Conservation (phyloP, 2,329 filamentous ascomycete genomes). For the Trematosphaeria pertusa region DNA sequence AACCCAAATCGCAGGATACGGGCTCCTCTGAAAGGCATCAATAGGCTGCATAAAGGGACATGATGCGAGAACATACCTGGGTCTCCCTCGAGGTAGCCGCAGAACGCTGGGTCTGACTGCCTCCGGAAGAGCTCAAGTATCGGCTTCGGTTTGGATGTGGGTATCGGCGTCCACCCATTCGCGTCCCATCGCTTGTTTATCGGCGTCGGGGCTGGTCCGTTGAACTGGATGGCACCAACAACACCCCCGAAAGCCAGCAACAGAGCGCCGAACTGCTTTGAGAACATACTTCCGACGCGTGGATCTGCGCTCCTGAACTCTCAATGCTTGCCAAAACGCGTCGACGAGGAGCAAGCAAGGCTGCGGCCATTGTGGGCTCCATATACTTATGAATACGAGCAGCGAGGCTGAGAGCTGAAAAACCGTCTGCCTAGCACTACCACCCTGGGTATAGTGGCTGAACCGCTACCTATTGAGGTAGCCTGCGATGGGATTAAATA, state of each 20-base stretch:
- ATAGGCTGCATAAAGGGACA: neutral
- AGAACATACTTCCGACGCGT: neutral
- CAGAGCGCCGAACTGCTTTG: neutral
- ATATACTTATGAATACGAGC: constrained; percentile 1
- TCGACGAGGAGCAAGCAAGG: neutral
- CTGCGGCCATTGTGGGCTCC: neutral
- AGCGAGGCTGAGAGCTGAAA: constrained; percentile 2
- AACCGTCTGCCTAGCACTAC: neutral
- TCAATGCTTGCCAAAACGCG: neutral
- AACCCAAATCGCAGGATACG: constrained; percentile 9
- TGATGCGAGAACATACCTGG: constrained; percentile 5
- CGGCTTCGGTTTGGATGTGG: constrained; percentile 10
- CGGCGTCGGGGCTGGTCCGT: constrained; percentile 16
- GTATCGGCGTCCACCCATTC: constrained; percentile 19
- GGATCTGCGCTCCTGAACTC: neutral
- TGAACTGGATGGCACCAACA: constrained; percentile 5
- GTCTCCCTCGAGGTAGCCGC: constrained; percentile 18
- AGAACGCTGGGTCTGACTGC: constrained; percentile 16
- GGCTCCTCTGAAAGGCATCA: constrained; percentile 6
- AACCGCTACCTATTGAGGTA: neutral
- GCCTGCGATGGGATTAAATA: neutral
- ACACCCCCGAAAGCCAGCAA: neutral
- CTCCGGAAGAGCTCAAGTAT: constrained; percentile 12
- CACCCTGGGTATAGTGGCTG: neutral
- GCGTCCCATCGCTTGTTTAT: constrained; percentile 3